Percentiles rank a stretch among this genome's conserved stretches.
Conservation (phyloP, 2,329 filamentous ascomycete genomes). For the Sporothrix sp. region DNA sequence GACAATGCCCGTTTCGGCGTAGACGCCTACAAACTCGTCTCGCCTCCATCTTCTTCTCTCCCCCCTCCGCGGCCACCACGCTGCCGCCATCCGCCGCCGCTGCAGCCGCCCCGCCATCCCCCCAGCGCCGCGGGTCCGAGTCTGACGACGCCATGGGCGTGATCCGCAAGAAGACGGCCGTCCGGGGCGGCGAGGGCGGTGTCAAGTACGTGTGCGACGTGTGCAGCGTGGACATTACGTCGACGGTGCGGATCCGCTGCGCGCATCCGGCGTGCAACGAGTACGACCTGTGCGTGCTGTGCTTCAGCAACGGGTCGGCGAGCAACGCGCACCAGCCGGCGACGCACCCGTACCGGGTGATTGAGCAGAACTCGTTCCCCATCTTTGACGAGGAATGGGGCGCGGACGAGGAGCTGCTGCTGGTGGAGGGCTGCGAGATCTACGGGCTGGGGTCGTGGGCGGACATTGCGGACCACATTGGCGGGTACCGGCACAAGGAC, state of each 20-base stretch:
- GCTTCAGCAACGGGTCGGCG: slow-evolving; percentile 73
- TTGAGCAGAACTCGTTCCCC: slow-evolving; percentile 96
- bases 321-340: slow-evolving; percentile 79
- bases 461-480: slow-evolving; percentile 96
- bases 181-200: slow-evolving; percentile 73
- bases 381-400: slow-evolving; percentile 95
- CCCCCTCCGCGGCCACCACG: neutral
- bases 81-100: slow-evolving; percentile 17
- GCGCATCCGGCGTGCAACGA: slow-evolving; percentile 75
- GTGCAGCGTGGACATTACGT: slow-evolving; percentile 93
- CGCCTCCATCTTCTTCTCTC: neutral
- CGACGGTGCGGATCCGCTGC: slow-evolving; percentile 95
- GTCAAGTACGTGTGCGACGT: slow-evolving; percentile 97
- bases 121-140: slow-evolving; percentile 14
- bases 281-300: slow-evolving; percentile 93
- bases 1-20: slow-evolving; percentile 6
- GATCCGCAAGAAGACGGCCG: slow-evolving; percentile 90
- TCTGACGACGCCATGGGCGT: slow-evolving; percentile 59
- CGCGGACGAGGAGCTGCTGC: slow-evolving; percentile 87
- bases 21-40: neutral
- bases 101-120: slow-evolving; percentile 11
- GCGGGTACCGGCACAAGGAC: slow-evolving; percentile 86
- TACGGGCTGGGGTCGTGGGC: slow-evolving; percentile 97
- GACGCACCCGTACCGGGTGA: slow-evolving; percentile 82
- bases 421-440: slow-evolving; percentile 89